Percentiles rank a stretch among this genome's conserved stretches.
These are phyloP conservation scores for Penicillium riverlandense DNA, from an alignment of 495 filamentous ascomycete genomes.

Conservation along the genomic window DNA sequence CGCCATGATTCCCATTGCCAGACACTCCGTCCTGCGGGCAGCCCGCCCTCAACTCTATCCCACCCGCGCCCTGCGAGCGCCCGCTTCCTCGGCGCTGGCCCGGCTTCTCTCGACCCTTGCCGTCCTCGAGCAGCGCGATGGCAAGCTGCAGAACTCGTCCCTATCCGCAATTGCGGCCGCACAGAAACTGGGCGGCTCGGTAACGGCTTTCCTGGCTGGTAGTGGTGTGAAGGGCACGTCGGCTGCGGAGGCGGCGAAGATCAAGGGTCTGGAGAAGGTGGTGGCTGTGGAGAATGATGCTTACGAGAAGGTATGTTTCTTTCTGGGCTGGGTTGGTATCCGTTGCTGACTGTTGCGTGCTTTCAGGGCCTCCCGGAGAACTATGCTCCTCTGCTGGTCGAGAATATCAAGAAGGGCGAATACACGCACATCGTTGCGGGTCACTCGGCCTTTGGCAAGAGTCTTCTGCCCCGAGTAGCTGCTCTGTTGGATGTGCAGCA, in stretches of 20 bases:
- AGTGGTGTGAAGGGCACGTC: constrained; percentile 62
- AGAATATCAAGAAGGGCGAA: constrained; percentile 90
- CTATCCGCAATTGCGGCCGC: constrained; percentile 83
- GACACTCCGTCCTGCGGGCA: constrained; percentile 42
- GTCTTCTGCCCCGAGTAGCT: constrained; percentile 88
- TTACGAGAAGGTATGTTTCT: constrained; percentile 72
- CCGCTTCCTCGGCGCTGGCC: constrained; percentile 44
- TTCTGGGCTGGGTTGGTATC: not conserved
- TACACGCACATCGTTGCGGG: constrained; percentile 86
- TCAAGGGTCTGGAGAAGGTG: constrained; percentile 84
- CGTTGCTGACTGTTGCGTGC: no score
- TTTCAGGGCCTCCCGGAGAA: constrained; percentile 83
- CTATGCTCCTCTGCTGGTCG: constrained; percentile 83
- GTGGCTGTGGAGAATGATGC: constrained; percentile 79
- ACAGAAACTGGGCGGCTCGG: constrained; percentile 72
- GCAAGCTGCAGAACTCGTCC: constrained; percentile 75
- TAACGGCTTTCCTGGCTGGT: constrained; percentile 88
- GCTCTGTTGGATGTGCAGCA: constrained; percentile 89
- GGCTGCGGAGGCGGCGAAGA: constrained; percentile 82
- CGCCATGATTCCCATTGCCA: constrained; percentile 36
- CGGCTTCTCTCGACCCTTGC: constrained; percentile 83
- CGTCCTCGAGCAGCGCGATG: constrained; percentile 87
- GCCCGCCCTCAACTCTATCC: constrained; percentile 35
- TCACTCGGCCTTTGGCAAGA: constrained; percentile 96
- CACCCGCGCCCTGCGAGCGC: constrained; percentile 21